Base-by-base conservation (phyloP, 208 protist species). In the Leishmania lainsoni region DNA sequence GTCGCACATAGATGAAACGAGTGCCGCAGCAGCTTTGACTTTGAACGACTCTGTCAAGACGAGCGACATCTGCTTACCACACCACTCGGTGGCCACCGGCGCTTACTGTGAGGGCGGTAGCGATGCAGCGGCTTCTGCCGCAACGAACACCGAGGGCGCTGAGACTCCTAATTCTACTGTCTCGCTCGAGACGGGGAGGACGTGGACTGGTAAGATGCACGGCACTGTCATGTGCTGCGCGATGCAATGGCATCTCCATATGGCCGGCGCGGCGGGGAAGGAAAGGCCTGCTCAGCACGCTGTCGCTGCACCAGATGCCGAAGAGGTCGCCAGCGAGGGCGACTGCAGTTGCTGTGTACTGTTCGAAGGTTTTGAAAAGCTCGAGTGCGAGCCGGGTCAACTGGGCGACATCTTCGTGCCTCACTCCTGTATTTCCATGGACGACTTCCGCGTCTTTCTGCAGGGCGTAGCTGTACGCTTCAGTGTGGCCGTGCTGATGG, bases 361-460 rank as follows among this genome's bases (percentile, higher is more conserved):
- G 79, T 48, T 58, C 8, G 79, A 45, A 29, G 63, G 78, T 29
- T 63, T 81, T 9, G 79, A 54, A 22, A 84, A 51, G 72, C 77
- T 88, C 2, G 73, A 63, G 35, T 85, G 88, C n/a, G 87, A 86
- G 56, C 73, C 84, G 14, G 81, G 79, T 12, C 51, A 70, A 17
- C 61, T 91, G 48, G 90, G 86, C 5, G 91, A 92, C 79, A 90
- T 94, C 58, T 94, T 94, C 75, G 89, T 94, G 29, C 89, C 92
- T 68, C 87, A 94, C 76, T 90, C 83, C 10, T 91, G 89, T 76
- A 85, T 94, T 49, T 81, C 85, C 45, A 92, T 91, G 87, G 71
- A 88, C 39, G 89, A 87, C 75, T 92, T 92, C 63, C 88, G 89
- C 51, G 83, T 87, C 12, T 81, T 94, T 54, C 75, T 80, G 32